A percentile compares a stretch with the other conserved stretches of the same genome.
phyloP scores from a whole-genome alignment of 108 stramenopile genomes.

The Conticribra weissflogii region DNA sequence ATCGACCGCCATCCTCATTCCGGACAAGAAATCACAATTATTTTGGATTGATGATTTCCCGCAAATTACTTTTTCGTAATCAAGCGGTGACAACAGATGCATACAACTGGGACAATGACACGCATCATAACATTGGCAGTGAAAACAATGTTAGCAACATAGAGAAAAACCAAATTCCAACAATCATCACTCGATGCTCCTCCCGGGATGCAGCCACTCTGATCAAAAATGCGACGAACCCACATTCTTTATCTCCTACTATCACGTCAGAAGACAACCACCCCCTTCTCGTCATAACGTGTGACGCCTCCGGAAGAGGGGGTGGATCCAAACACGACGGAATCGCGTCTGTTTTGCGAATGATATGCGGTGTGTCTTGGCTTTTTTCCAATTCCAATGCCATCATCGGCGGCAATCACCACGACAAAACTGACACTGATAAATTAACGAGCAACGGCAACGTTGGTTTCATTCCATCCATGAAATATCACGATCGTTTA shows the following conservation, averaged over 20 bases:
- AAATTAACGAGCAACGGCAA: no score
- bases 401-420: no score
- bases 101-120: neutral
- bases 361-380: slow-evolving; percentile 10
- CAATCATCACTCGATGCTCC: slow-evolving; percentile 17
- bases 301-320: slow-evolving; percentile 43
- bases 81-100: neutral
- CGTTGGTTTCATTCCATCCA: no score
- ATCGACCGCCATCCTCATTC: no score
- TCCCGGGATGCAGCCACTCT: slow-evolving; percentile 36
- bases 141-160: neutral
- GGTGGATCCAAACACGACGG: slow-evolving; percentile 50
- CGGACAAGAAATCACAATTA: no score
- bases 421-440: no score
- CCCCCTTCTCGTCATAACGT: slow-evolving; percentile 35
- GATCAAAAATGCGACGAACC: slow-evolving; percentile 20
- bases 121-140: no score
- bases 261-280: no score
- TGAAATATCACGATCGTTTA: no score
- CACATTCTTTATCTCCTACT: no score
- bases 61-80: no score
- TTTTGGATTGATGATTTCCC: no score
- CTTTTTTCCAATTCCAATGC: neutral
- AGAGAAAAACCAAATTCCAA: neutral
- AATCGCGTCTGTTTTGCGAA: slow-evolving; percentile 28